A percentile compares a stretch with the other conserved stretches of the same genome.
Conservation (phyloP, 2,329 filamentous ascomycete species). For the Trichoderma atrobrunneum region DNA sequence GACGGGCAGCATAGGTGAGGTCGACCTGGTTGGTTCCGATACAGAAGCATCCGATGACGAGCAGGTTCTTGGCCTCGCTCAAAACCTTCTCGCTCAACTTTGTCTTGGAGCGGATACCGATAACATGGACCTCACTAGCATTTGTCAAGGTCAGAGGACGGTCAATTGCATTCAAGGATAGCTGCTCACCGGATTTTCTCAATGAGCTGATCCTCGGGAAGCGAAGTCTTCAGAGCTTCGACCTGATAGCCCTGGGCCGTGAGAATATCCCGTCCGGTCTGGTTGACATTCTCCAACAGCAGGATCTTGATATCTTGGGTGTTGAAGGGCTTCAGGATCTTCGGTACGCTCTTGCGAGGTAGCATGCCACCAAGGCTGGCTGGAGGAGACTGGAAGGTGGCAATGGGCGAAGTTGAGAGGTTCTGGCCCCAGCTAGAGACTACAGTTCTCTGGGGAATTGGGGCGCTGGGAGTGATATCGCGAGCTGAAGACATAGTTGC, state of each 20-base stretch:
- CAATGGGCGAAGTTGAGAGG: constrained; percentile 71
- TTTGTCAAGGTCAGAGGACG: neutral
- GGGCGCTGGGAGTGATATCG: constrained; percentile 44
- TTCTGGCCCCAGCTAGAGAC: constrained; percentile 56
- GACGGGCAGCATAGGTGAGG: constrained; percentile 74
- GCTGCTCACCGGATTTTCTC: constrained; percentile 83
- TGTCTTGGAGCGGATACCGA: constrained; percentile 97
- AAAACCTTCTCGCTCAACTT: constrained; percentile 86
- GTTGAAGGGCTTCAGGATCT: constrained; percentile 91
- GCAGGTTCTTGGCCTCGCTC: constrained; percentile 84
- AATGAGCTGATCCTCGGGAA: constrained; percentile 90
- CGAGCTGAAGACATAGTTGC: constrained; percentile 42
- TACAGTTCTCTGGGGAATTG: constrained; percentile 37
- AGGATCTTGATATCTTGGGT: constrained; percentile 96
- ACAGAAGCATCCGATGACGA: constrained; percentile 97
- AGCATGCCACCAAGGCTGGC: constrained; percentile 56
- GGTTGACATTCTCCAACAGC: constrained; percentile 92
- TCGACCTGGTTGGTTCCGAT: constrained; percentile 97
- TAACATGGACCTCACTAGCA: constrained; percentile 87
- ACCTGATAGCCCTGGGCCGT: constrained; percentile 90
- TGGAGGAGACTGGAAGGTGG: constrained; percentile 71
- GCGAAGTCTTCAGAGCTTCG: constrained; percentile 81
- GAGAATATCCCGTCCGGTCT: constrained; percentile 81
- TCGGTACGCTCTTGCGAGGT: constrained; percentile 45
- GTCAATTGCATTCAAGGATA: neutral